phyloP scores from a whole-genome alignment of 2,329 filamentous ascomycete genomes.

The Paraconiothyrium brasiliense region DNA sequence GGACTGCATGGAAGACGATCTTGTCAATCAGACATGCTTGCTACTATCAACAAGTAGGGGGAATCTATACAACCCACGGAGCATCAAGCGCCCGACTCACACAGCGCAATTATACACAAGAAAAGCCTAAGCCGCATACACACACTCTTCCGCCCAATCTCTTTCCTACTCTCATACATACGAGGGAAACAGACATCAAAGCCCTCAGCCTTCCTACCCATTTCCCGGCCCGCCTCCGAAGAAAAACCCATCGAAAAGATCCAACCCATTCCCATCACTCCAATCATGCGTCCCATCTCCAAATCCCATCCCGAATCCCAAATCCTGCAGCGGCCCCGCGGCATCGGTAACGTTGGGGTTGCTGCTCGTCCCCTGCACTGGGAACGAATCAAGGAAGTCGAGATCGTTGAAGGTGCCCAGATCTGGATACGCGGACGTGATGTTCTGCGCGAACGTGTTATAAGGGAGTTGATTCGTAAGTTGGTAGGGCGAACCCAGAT shows the following conservation, averaged over 20 bases:
- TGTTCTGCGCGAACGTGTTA: constrained; percentile 39
- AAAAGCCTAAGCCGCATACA: neutral
- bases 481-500: constrained; percentile 38
- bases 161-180: neutral
- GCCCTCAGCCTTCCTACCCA: neutral
- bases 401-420: constrained; percentile 57
- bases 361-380: constrained; percentile 38
- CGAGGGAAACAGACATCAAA: neutral
- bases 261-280: constrained; percentile 53
- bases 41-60: neutral
- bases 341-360: constrained; percentile 23
- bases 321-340: constrained; percentile 67
- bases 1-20: no score
- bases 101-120: neutral
- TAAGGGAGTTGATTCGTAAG: constrained; percentile 40
- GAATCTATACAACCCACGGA: neutral
- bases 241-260: constrained; percentile 71
- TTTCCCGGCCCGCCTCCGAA: constrained; percentile 13
- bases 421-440: constrained; percentile 41
- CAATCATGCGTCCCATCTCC: constrained; percentile 66
- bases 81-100: neutral
- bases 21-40: neutral
- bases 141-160: neutral
- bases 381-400: constrained; percentile 64
- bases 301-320: constrained; percentile 63